Evolutionary conservation across 1,139 yeast genomes (phyloP).

Genomic region (Protomyces gravidus): DNA sequence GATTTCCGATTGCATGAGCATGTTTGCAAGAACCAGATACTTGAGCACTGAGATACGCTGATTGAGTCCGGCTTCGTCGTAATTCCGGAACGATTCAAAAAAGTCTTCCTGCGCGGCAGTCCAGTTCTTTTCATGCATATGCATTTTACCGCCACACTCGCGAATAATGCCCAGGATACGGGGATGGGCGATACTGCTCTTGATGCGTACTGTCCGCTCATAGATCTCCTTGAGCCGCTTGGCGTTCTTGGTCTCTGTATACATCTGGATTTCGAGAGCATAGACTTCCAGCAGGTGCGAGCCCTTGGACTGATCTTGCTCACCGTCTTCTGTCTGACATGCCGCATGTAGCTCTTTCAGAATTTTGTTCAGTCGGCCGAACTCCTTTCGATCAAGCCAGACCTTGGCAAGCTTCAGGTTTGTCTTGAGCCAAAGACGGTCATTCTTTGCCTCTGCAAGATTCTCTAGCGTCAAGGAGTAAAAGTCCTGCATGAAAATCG

Average conservation of each 20-base stretch:
- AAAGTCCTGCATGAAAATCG: conserved; percentile 38
- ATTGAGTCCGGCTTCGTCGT: conserved; percentile 72
- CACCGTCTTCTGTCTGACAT: conserved; percentile 37
- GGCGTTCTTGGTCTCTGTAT: conserved; percentile 44
- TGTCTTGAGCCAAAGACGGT: conserved; percentile 56
- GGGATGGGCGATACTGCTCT: conserved; percentile 72
- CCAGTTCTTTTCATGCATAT: conserved; percentile 57
- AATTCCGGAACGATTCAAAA: conserved; percentile 68
- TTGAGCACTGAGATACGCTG: conserved; percentile 54
- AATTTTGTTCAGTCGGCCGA: conserved; percentile 39
- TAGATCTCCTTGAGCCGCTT: conserved; percentile 49
- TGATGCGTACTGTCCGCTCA: conserved; percentile 48
- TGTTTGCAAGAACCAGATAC: conserved; percentile 59
- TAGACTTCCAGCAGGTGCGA: conserved; percentile 54
- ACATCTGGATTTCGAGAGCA: conserved; percentile 60
- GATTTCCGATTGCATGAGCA: conserved; percentile 60
- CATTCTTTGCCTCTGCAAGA: conserved; percentile 42
- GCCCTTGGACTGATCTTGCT: conserved; percentile 37
- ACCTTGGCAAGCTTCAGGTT: conserved; percentile 52
- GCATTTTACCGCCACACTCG: conserved; percentile 71
- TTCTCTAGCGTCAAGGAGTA: conserved; percentile 38
- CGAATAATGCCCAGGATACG: conserved; percentile 63
- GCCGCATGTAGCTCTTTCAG: conserved; percentile 46
- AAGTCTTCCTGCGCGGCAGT: conserved; percentile 60
- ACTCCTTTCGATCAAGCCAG: conserved; percentile 43